A percentile compares a stretch with the other conserved stretches of the same genome.
Evolutionary conservation across 2,329 filamentous ascomycete genomes (phyloP).

Genomic region (Aspergillus texensis): DNA sequence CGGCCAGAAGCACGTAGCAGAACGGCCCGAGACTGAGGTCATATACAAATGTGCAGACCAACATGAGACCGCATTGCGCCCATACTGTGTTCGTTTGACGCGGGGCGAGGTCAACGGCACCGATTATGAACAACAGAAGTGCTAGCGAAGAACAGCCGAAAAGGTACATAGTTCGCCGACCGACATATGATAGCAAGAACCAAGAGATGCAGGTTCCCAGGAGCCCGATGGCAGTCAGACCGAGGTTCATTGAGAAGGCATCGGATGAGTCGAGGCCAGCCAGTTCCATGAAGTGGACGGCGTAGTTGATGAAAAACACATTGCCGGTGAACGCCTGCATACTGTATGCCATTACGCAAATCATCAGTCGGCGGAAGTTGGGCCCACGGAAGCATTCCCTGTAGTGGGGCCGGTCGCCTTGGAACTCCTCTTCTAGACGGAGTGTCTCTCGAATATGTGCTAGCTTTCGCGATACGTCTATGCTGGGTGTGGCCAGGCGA

Average conservation of each 20-base stretch:
- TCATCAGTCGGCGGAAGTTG: slow-evolving; percentile 31
- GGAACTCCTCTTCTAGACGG: slow-evolving; percentile 25
- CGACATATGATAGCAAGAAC: slow-evolving; percentile 41
- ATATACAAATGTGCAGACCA: slow-evolving; percentile 50
- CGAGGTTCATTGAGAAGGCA: slow-evolving; percentile 41
- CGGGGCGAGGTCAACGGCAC: slow-evolving; percentile 42
- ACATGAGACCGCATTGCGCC: slow-evolving; percentile 44
- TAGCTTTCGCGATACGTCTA: slow-evolving; percentile 26
- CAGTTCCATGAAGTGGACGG: slow-evolving; percentile 37
- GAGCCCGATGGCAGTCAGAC: slow-evolving; percentile 46
- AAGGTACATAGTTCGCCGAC: slow-evolving; percentile 45
- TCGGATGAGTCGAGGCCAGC: slow-evolving; percentile 31
- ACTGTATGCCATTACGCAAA: slow-evolving; percentile 31
- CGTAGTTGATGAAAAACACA: slow-evolving; percentile 33
- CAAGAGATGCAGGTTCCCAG: slow-evolving; percentile 47
- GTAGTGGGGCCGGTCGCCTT: slow-evolving; percentile 18
- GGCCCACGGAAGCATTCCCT: slow-evolving; percentile 31
- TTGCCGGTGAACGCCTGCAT: slow-evolving; percentile 34
- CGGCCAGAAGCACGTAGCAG: slow-evolving; percentile 55
- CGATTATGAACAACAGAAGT: slow-evolving; percentile 41
- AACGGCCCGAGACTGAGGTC: slow-evolving; percentile 57
- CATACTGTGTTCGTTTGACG: slow-evolving; percentile 34
- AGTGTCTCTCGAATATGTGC: slow-evolving; percentile 34
- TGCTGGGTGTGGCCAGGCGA: slow-evolving; percentile 20
- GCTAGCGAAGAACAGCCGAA: slow-evolving; percentile 38